Conservation (phyloP, 148 eudicot species). For the Heliamphora exappendiculata region DNA sequence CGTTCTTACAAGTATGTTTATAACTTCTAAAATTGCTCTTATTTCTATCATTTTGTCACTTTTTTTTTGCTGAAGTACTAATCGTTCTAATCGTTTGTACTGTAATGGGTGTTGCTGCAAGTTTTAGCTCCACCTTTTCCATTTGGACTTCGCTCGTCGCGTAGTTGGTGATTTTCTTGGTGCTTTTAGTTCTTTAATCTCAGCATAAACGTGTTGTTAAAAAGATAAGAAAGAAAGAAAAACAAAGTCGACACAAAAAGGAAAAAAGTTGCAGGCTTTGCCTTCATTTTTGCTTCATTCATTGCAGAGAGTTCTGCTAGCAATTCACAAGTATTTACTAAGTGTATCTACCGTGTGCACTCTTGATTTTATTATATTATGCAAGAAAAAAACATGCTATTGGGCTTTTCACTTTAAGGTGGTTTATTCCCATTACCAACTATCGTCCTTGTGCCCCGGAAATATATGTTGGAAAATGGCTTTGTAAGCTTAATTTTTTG, state of each 20-base stretch:
- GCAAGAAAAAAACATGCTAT: too few species aligned
- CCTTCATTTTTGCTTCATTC: not conserved
- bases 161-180: slow-evolving; percentile 17
- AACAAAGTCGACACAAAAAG: not conserved
- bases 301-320: not conserved
- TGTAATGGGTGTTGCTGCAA: slow-evolving; percentile 20
- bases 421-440: too few species aligned
- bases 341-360: too few species aligned
- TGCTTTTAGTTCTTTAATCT: not conserved
- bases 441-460: too few species aligned
- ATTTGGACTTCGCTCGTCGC: slow-evolving; percentile 30
- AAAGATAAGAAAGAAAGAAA: not conserved
- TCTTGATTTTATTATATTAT: too few species aligned
- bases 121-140: slow-evolving; percentile 19
- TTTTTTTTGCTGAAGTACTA: slow-evolving; percentile 34
- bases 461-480: too few species aligned
- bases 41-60: too few species aligned
- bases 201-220: not conserved
- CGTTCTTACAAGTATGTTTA: too few species aligned
- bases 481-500: too few species aligned
- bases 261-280: not conserved
- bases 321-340: too few species aligned
- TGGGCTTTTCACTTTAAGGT: too few species aligned
- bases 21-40: too few species aligned
- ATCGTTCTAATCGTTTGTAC: slow-evolving; percentile 21